Evolutionary conservation across 768 basidiomycete genomes (phyloP), one percentile per base, ranked within the genome.

Genomic region (Psilocybe cubensis): DNA sequence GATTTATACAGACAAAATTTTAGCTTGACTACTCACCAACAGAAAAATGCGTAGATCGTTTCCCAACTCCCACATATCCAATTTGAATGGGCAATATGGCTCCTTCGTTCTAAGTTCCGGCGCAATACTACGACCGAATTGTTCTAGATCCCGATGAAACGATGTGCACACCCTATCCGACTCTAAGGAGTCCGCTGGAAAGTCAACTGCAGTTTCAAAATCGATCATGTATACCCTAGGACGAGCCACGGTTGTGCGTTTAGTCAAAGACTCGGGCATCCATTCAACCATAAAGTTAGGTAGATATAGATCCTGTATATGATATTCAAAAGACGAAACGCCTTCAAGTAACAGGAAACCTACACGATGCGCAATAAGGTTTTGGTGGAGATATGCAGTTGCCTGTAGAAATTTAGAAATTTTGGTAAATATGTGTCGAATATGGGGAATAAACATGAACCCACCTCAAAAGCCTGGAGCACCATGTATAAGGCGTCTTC

Each of bases 51-150:
- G 40, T 10, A 62, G 21, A 25, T 52, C 23, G 7, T 10, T 50
- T 2, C 57, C 57, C 20, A 62, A 46, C 12, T 62, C 57, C 61
- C 57, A 62, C 4, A 62, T 52, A 35, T 62, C 61, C 14, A 62
- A 20, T 3, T 23, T n/a, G 25, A 62, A 62, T 0, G 61, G 61
- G n/a, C 44, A 59, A 27, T 62, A 62, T 5, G 54, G 29, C n/a
- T 28, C n/a, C 4, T 18, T 51, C 4, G 10, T n/a, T 5, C 12
- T 10, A 6, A 62, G 40, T 17, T 62, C 61, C 0, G 50, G 44
- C 11, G 61, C 48, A 6, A 29, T 11, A 4, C 17, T 33, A 2
- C 57, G 48, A 4, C 17, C 31, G 21, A 56, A 62, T 3, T 24
- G 23, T 0, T 47, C 25, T 12, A 7, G 17, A 1, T 11, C 23